Evolutionary conservation across 192 early-diverging fungal species (phyloP), one percentile per base, ranked within the genome.

Genomic region (Geranomyces variabilis): DNA sequence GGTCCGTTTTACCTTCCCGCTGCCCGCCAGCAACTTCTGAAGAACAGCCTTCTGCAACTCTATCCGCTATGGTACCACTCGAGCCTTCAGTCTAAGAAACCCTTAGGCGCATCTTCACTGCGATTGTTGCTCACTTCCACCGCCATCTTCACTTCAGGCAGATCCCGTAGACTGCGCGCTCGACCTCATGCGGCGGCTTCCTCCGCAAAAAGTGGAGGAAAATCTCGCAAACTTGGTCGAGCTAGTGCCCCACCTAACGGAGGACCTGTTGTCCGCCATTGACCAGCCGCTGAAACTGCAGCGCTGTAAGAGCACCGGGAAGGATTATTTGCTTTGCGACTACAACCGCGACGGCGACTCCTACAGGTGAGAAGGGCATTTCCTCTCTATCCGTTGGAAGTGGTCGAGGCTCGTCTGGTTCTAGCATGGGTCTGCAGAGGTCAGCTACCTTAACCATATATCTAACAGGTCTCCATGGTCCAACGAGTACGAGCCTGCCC

Each of bases 341-440:
- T 99, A 96, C 79, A 99, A 99, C 83, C 84, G 95, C n/a, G 94
- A 97, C 80, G 93, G 92, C 3, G 91, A 97, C 74, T 93, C 91
- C 22, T 95, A 94, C 77, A 82, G 93, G 93, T 92, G 36, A 41
- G 5, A 41, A n/a, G 5, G 36, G 36, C 36, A 41, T 41, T 41
- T 41, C 36, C 10, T 41, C 10, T 41, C 36, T 7, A 7, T 41
- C 36, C 36, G 36, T 10, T 41, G 3, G 36, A 10, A 10, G 36
- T 41, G 36, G 36, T 10, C 36, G 36, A 10, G 3, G 36, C 36
- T n/a, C 36, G 36, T 10, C 36, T 3, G 36, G 36, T 41, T 3
- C 10, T 41, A 41, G 36, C 36, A 10, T 41, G 36, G 10, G 3
- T n/a, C n/a, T n/a, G n/a, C n/a, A n/a, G n/a, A n/a, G n/a, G n/a